These are phyloP conservation scores for Ajuga reptans DNA, from an alignment of 305 asterid species.

Conservation along the genomic window DNA sequence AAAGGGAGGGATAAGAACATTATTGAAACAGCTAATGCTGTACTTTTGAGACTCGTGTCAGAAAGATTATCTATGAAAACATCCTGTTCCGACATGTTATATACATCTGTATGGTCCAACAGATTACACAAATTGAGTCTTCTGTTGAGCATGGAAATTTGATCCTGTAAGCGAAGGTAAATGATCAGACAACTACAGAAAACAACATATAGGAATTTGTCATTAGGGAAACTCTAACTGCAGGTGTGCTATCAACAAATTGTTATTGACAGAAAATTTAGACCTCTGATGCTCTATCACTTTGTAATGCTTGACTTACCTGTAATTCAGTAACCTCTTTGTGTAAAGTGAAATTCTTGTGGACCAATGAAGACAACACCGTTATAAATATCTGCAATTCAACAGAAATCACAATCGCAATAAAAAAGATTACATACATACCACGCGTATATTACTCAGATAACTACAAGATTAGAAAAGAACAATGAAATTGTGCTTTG, in stretches of 20 bases:
- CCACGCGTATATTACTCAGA: not conserved
- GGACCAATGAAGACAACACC: conserved; percentile 41
- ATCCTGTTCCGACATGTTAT: conserved; percentile 26
- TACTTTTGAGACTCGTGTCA: conserved; percentile 40
- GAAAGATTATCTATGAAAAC: conserved; percentile 22
- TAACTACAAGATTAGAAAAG: not conserved
- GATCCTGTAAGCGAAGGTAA: conserved; percentile 41
- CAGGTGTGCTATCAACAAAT: not conserved
- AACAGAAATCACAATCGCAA: conserved; percentile 16
- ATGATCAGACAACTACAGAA: conserved; percentile 13
- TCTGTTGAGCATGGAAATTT: conserved; percentile 46
- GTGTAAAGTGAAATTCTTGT: conserved; percentile 45
- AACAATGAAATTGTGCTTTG: not conserved
- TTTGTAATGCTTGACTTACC: conserved; percentile 31
- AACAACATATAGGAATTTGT: not conserved
- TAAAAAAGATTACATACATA: not conserved
- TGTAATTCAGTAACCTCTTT: conserved; percentile 46
- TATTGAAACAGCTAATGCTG: conserved; percentile 52
- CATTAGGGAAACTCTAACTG: not conserved
- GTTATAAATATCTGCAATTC: conserved; percentile 48
- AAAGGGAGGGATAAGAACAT: conserved; percentile 53
- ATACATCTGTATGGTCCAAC: conserved; percentile 34
- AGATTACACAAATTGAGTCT: conserved; percentile 44
- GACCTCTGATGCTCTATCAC: not conserved
- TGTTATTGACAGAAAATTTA: not conserved